Evolutionary conservation across 1,139 yeast species (phyloP), one percentile per base, ranked within the genome.

Genomic region (Pichia sp.): DNA sequence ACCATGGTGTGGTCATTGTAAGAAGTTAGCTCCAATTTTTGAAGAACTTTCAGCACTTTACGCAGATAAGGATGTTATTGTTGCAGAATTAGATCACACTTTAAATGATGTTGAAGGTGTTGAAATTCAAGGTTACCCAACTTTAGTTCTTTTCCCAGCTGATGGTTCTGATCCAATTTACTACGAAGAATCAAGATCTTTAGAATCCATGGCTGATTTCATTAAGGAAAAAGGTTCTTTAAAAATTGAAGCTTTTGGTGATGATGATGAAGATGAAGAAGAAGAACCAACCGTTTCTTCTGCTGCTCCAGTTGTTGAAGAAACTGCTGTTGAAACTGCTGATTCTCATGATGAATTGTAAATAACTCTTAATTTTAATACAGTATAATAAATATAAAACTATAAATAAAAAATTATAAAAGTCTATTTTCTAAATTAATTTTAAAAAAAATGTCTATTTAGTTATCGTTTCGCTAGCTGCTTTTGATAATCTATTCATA

Each of bases 1-100:
- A 43, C 95, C 96, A 67, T 91, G 98, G 98, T 89, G 98, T 72
- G 96, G 97, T 38, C 97, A 89, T 74, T 89, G 98, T 76, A 89
- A 89, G 76, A 86, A 76, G 66, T 74, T 89, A 66, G 95, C 95
- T 45, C 98, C 98, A 60, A 73, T 71, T 47, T 91, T 82, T 72
- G 95, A 85, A 61, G 93, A 87, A 62, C 76, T 91, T 55, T 96
- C 88, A 44, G 79, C 69, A 40, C 61, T 83, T 45, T 83, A 70
- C 64, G 70, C 68, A 44, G 66, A 73, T 41, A 76, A 75, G 53
- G 57, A 60, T 21, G 86, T 89, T 46, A 62, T 80, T 38, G 69
- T 91, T 59, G 96, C 96, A 53, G 79, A 89, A 66, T 67, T 89
- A 46, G 96, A 91, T 65, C 95, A 89, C 64, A 82, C 95, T 50